Conservation (phyloP, 2,329 filamentous ascomycete genomes). For the Trichoderma sp. region DNA sequence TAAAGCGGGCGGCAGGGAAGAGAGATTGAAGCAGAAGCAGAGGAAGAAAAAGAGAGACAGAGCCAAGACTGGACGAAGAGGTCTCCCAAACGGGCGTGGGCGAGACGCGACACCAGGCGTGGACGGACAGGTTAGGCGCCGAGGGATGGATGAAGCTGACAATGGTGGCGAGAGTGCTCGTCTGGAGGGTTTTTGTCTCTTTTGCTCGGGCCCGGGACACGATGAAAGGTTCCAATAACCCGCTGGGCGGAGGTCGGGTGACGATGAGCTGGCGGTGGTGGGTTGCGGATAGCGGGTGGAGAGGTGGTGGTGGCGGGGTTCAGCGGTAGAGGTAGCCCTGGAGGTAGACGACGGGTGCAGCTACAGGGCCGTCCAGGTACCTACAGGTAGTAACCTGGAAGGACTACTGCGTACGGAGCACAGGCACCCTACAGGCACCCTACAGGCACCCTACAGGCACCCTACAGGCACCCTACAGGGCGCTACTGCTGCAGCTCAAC, state of each 20-base stretch:
- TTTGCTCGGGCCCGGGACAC: background rate
- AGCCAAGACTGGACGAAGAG: background rate
- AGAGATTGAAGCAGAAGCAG: background rate
- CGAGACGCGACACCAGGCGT: background rate
- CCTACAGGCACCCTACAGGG: background rate
- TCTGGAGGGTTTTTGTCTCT: conserved; percentile 1
- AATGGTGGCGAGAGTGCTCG: background rate
- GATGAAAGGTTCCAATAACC: background rate
- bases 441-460: too few species aligned
- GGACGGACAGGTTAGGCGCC: background rate
- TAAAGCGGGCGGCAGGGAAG: background rate
- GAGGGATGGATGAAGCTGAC: background rate
- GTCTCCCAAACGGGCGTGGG: background rate
- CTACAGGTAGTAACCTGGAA: too few species aligned
- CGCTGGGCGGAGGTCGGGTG: conserved; percentile 14
- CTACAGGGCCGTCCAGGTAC: background rate
- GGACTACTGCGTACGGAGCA: too few species aligned
- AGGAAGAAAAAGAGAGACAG: background rate
- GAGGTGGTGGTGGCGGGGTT: conserved; percentile 14
- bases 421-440: too few species aligned
- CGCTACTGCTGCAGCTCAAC: background rate
- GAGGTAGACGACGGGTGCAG: background rate
- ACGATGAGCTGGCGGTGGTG: conserved; percentile 16
- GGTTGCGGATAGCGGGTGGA: background rate
- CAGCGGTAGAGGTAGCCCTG: background rate